These are phyloP conservation scores for Fusarium keratoplasticum DNA, from an alignment of 2,329 filamentous ascomycete species.

Conservation along the genomic window DNA sequence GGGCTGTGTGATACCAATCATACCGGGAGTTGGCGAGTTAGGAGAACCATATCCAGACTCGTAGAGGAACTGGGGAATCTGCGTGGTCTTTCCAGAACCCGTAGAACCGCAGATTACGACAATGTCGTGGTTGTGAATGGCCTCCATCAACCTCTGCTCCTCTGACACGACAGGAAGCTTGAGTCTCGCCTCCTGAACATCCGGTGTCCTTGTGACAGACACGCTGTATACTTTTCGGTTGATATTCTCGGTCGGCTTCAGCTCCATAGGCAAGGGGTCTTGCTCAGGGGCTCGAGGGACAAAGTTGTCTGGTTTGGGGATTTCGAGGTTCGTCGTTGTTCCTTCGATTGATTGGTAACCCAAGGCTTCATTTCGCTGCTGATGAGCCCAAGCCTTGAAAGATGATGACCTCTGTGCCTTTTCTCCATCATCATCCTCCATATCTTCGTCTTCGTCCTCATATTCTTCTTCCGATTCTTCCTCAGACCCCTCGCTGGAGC, in stretches of 20 bases:
- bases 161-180: slow-evolving; percentile 91
- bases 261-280: slow-evolving; percentile 76
- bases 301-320: slow-evolving; percentile 72
- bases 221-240: slow-evolving; percentile 82
- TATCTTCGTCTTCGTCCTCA: slow-evolving; percentile 46
- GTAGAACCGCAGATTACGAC: slow-evolving; percentile 95
- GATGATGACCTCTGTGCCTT: slow-evolving; percentile 64
- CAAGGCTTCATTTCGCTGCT: slow-evolving; percentile 85
- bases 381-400: slow-evolving; percentile 94
- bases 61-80: slow-evolving; percentile 95
- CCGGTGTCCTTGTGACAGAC: slow-evolving; percentile 73
- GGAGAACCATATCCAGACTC: slow-evolving; percentile 91
- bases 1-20: slow-evolving; percentile 96
- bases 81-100: slow-evolving; percentile 97
- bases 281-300: slow-evolving; percentile 74
- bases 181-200: slow-evolving; percentile 82
- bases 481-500: slow-evolving; percentile 42
- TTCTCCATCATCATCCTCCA: slow-evolving; percentile 46
- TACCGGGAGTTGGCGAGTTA: slow-evolving; percentile 82
- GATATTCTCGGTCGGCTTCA: slow-evolving; percentile 69
- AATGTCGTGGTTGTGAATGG: slow-evolving; percentile 89
- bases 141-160: slow-evolving; percentile 98
- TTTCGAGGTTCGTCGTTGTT: slow-evolving; percentile 57
- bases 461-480: slow-evolving; percentile 50
- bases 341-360: slow-evolving; percentile 68